These are phyloP conservation scores for Fusarium xylarioides DNA, from an alignment of 2,329 filamentous ascomycete genomes.

Conservation along the genomic window DNA sequence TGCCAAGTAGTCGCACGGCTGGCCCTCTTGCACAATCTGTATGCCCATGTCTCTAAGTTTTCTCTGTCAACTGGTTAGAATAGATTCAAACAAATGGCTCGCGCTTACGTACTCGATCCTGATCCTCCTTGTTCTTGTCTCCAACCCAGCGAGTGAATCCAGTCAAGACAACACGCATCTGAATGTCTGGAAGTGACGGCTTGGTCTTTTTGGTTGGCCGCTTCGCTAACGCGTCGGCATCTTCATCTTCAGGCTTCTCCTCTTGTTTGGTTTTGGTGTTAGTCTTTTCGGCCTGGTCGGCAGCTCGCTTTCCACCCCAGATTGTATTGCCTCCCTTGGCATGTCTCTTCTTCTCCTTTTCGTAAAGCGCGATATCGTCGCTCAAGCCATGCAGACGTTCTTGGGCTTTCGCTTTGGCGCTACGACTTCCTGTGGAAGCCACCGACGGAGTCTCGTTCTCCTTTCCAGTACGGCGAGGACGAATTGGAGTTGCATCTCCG, in stretches of 20 bases:
- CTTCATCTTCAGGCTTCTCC: slow-evolving; percentile 55
- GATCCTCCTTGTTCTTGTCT: slow-evolving; percentile 76
- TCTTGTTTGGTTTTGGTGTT: slow-evolving; percentile 57
- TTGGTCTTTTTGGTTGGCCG: slow-evolving; percentile 70
- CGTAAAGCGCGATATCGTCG: slow-evolving; percentile 86
- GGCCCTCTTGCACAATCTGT: slow-evolving; percentile 77
- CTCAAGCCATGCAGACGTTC: slow-evolving; percentile 79
- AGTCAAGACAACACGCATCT: slow-evolving; percentile 82
- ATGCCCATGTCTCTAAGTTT: slow-evolving; percentile 87
- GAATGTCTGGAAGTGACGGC: slow-evolving; percentile 67
- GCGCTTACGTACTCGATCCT: slow-evolving; percentile 73
- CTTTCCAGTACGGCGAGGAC: slow-evolving; percentile 66
- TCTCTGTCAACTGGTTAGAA: slow-evolving; percentile 60
- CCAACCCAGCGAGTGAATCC: slow-evolving; percentile 85
- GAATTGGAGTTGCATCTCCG: slow-evolving; percentile 51
- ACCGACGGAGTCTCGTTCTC: slow-evolving; percentile 84
- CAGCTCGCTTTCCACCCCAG: slow-evolving; percentile 71
- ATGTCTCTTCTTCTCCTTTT: slow-evolving; percentile 88
- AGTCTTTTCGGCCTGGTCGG: slow-evolving; percentile 65
- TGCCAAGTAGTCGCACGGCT: slow-evolving; percentile 83
- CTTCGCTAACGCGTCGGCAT: slow-evolving; percentile 57
- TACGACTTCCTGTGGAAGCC: slow-evolving; percentile 76
- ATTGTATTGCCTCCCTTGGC: slow-evolving; percentile 58
- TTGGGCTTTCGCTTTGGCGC: slow-evolving; percentile 87
- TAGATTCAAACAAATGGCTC: slow-evolving; percentile 1